Evolutionary conservation across 2,329 filamentous ascomycete species (phyloP).

Genomic region (Colletotrichum magnum): DNA sequence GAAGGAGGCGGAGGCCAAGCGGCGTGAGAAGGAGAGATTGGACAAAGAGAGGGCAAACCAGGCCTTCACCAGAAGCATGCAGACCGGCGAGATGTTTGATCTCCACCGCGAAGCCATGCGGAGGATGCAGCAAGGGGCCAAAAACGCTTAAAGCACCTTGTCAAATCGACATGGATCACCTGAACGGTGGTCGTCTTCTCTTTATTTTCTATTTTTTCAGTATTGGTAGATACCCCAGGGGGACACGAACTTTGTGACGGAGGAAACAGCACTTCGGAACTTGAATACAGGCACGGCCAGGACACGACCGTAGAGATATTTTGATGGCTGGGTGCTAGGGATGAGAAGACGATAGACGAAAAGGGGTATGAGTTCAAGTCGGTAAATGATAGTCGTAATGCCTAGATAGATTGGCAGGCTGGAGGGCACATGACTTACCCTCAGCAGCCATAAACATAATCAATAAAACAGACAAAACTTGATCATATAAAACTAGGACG

Average conservation of each 20-base stretch:
- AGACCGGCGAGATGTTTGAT: slow-evolving; percentile 80
- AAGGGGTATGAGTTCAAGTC: background rate
- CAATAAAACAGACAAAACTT: background rate
- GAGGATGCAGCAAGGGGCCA: slow-evolving; percentile 76
- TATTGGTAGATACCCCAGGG: slow-evolving; percentile 38
- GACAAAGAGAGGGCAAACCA: slow-evolving; percentile 72
- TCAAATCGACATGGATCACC: background rate
- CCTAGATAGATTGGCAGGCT: slow-evolving; percentile 7
- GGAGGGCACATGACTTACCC: background rate
- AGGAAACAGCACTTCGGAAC: slow-evolving; percentile 32
- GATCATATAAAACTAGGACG: background rate
- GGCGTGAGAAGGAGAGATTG: slow-evolving; percentile 69
- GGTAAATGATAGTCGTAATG: slow-evolving; percentile 16
- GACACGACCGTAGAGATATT: background rate
- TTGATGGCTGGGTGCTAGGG: background rate
- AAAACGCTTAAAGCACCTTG: slow-evolving; percentile 43
- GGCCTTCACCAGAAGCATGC: slow-evolving; percentile 81
- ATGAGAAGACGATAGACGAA: slow-evolving; percentile 3
- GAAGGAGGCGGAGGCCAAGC: slow-evolving; percentile 73
- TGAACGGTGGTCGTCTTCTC: background rate
- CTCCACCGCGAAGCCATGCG: slow-evolving; percentile 85
- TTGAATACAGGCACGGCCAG: slow-evolving; percentile 3
- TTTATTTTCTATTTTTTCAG: background rate
- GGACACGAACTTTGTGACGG: slow-evolving; percentile 2
- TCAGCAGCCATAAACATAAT: slow-evolving; percentile 28